Evolutionary conservation across 805 yeast species (phyloP), one percentile per base, ranked within the genome.

Genomic region (Zygosaccharomyces bailii): DNA sequence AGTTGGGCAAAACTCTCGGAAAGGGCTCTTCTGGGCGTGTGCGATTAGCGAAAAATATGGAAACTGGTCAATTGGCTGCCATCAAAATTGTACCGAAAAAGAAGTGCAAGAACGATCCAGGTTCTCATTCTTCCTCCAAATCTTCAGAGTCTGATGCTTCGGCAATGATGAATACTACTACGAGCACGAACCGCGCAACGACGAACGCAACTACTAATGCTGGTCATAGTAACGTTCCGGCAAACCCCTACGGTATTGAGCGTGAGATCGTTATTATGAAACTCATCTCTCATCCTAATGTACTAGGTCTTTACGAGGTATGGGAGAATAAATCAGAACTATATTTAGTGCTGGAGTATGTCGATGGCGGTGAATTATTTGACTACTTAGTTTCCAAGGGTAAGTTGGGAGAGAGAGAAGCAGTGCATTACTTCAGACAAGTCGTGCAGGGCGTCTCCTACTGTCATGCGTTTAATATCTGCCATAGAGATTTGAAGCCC

Each of bases 191-290:
- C 35, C 31, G 42, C 19, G 45, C 48, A 23, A 49, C 50, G 16
- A 46, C 42, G 29, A 46, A 49, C 45, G 42, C 34, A 18, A 43
- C 48, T 62, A 55, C 45, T 23, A 49, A 33, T 40, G 46, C 49
- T 37, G 42, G 49, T 33, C 42, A 42, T 36, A 46, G 44, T 24
- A 50, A 48, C 30, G 36, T 34, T 25, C 49, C 49, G 30, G 34
- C 50, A 2, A 60, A 58, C 40, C 96, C 96, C 2, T 89, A 91
- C 63, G 99, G 99, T 31, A 91, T 93, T 35, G 99, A 93, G 68
- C 78, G 98, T 53, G 99, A 93, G 63, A 95, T 93, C 51, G 90
- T 93, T 56, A 93, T 93, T 55, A 93, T 91, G 99, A 93, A 93
- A 67, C 74, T 93, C 33, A 79, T 93, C 36, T 86, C 93, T 48